Percentiles rank a stretch among this genome's conserved stretches.
Evolutionary conservation across 78 protist genomes (phyloP).

Genomic region (Dictyostelium brefeldianum): DNA sequence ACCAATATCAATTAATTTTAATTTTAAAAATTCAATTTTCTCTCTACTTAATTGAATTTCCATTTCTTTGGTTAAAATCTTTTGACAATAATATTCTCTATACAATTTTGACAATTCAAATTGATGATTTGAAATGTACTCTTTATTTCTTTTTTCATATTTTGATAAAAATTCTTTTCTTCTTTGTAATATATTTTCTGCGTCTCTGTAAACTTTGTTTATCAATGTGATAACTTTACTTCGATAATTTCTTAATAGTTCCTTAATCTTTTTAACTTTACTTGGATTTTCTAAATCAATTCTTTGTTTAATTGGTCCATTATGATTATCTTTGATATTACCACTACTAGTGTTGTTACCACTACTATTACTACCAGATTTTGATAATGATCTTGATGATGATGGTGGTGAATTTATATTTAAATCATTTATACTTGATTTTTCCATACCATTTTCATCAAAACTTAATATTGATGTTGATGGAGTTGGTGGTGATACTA

Average conservation of each 20-base stretch:
- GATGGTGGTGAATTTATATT: background rate
- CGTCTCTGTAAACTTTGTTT: constrained; percentile 19
- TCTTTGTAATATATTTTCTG: background rate
- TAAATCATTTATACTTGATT: background rate
- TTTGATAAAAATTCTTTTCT: background rate
- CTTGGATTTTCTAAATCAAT: constrained; percentile 55
- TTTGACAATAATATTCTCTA: constrained; percentile 7
- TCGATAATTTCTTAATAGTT: constrained; percentile 43
- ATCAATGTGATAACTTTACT: constrained; percentile 41
- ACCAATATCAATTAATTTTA: constrained; percentile 43
- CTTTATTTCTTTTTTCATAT: constrained; percentile 21
- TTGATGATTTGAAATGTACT: constrained; percentile 26
- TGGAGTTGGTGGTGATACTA: background rate
- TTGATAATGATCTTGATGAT: background rate
- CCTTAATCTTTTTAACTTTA: constrained; percentile 63
- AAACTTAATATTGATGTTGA: background rate
- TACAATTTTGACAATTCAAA: constrained; percentile 1
- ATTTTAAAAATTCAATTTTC: constrained; percentile 35
- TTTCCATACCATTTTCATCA: constrained; percentile 14
- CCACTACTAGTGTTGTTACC: background rate
- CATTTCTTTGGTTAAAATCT: constrained; percentile 2
- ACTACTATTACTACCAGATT: background rate
- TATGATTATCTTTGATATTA: background rate
- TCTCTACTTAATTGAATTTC: background rate
- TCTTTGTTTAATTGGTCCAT: background rate